Evolutionary conservation across 495 filamentous ascomycete genomes (phyloP), one percentile per base, ranked within the genome.

Genomic region (Amphirosellinia nigrospora): DNA sequence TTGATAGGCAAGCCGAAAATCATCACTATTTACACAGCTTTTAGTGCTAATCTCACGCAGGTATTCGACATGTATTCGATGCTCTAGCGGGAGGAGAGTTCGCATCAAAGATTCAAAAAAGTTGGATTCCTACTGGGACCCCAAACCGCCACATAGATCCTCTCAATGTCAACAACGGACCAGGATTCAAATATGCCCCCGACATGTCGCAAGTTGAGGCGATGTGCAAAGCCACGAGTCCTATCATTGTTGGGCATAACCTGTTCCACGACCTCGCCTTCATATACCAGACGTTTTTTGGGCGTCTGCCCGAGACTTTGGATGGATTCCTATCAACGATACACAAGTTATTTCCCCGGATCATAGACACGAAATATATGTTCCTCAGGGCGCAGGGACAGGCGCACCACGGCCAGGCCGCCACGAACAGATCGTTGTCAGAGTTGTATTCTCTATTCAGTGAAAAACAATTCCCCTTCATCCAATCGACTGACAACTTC

Each of bases 321-420:
- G 81, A 85, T 52, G 87, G 89, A 32, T 94, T 94, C 74, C 82
- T 88, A 45, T 50, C 74, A 3, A 71, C 78, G 23, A 80, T 89
- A 26, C 83, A 89, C 69, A 58, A 79, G 36, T 70, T 89, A 8
- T 95, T 95, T 75, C 92, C 93, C 0, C 75, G 79, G 2, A 78
- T 96, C 19, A 79, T 94, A 7, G 93, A 96, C 73, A 95, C 93
- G 0, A 95, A 95, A 73, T 94, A 89, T 70, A 83, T 97, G 64
- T 86, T 88, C 23, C 90, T 88, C 7, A 82, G 86, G 68, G 81
- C 83, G n/a, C 75, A 86, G 68, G 81, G 83, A n/a, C 75, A 69
- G 30, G 23, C 9, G 8, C 50, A 30, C 10, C 68, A 72, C 19
- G 82, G 73, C 82, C 82, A 74, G 55, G 55, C 9, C 5, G 1